Evolutionary conservation across 805 yeast genomes (phyloP).

Genomic region (Wickerhamomyces pijperi): DNA sequence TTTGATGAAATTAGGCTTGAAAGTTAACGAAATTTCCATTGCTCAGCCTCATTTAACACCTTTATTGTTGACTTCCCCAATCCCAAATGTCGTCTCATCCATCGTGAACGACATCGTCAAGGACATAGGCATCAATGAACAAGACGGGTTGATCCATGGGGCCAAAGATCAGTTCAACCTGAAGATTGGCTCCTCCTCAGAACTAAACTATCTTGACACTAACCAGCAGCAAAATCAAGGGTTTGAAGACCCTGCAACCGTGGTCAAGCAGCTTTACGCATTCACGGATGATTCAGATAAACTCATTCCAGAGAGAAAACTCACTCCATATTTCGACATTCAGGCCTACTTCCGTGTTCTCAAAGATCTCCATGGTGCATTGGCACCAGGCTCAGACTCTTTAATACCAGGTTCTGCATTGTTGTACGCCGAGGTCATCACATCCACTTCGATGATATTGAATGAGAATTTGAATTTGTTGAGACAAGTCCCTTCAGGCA

Average conservation of each 20-base stretch:
- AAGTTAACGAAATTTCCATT: conserved; percentile 43
- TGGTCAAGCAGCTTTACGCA: conserved; percentile 43
- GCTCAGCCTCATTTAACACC: conserved; percentile 63
- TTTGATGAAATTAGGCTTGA: conserved; percentile 51
- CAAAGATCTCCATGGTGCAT: conserved; percentile 20
- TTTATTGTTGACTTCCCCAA: conserved; percentile 37
- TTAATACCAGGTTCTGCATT: conserved; percentile 44
- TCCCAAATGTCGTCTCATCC: conserved; percentile 18
- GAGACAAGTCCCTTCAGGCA: conserved; percentile 54
- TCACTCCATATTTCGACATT: conserved; percentile 69
- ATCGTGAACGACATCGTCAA: conserved; percentile 23
- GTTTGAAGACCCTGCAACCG: conserved; percentile 44
- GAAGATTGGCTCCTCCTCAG: conserved; percentile 25
- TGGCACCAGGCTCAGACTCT: conserved; percentile 9
- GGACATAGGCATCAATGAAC: conserved; percentile 24
- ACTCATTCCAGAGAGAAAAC: conserved; percentile 34
- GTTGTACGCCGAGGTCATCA: conserved; percentile 78
- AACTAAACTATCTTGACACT: conserved; percentile 11
- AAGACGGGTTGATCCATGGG: conserved; percentile 33
- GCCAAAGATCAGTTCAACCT: conserved; percentile 45
- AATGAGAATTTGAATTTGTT: conserved; percentile 61
- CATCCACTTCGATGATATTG: conserved; percentile 74
- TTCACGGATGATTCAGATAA: conserved; percentile 21
- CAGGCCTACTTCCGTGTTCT: conserved; percentile 39
- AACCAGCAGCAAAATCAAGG: conserved; percentile 7